Evolutionary conservation across 2,329 filamentous ascomycete genomes (phyloP), one percentile per base, ranked within the genome.

Genomic region (Arthrobotrys musiformis): DNA sequence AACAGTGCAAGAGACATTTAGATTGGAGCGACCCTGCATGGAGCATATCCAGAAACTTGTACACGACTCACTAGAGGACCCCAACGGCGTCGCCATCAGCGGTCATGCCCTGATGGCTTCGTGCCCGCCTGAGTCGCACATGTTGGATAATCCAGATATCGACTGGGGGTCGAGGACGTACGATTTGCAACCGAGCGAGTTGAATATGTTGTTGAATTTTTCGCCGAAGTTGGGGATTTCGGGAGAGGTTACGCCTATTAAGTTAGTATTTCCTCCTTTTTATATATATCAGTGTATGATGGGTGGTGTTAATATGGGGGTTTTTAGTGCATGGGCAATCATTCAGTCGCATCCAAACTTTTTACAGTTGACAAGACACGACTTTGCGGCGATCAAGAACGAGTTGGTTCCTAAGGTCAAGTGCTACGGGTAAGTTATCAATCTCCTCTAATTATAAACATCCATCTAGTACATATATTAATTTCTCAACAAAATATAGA

Each of bases 81-180:
- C 78, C 84, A 85, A 58, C 85, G 88, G 79, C 83, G 89, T 68
- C 85, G 88, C 64, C 90, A 91, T 92, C 46, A 94, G 92, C 79
- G 95, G 94, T 44, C 95, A 99, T 83, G 94, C 93, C 3, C 86
- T 98, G 80, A 98, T 98, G 94, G 92, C 93, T 15, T 92, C 92
- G 15, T 97, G 93, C 82, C 94, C 94, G 54, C 93, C 94, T 48
- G 80, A 81, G 63, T 87, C 85, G 72, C 88, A 90, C 81, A 87
- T 90, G 80, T 84, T 85, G 73, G 85, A 85, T 50, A 86, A 87
- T 33, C 87, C 88, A 1, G 84, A 86, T 58, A 86, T 89, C 35
- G 84, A 85, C 54, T 90, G 90, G 81, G 87, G 87, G 62, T 89
- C 91, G 82, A 89, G 92, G 82, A 94, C 94, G 60, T 94, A 93